Evolutionary conservation across 768 basidiomycete species (phyloP).

Genomic region (Phanerochaete carnosa): DNA sequence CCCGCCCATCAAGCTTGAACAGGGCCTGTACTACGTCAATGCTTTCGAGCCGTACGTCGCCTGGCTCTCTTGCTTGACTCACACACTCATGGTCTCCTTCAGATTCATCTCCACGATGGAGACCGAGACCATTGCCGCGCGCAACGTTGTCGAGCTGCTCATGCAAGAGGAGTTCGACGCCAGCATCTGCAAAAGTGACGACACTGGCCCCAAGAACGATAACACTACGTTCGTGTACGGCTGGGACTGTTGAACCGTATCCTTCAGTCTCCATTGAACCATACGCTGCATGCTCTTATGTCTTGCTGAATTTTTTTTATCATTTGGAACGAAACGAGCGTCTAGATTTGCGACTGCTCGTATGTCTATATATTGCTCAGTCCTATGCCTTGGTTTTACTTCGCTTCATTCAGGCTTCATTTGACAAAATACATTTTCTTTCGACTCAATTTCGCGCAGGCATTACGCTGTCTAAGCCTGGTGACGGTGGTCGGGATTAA

Average conservation of each 20-base stretch:
- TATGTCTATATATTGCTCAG: too few relatives aligned
- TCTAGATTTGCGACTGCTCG: too few relatives aligned
- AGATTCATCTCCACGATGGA: conserved; percentile 94
- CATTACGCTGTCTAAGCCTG: too few relatives aligned
- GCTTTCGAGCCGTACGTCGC: conserved; percentile 80
- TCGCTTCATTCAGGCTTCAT: too few relatives aligned
- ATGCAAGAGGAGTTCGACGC: conserved; percentile 69
- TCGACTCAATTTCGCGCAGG: too few relatives aligned
- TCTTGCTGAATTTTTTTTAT: too few relatives aligned
- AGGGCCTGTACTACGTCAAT: conserved; percentile 87
- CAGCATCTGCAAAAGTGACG: conserved; percentile 49
- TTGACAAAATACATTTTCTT: too few relatives aligned
- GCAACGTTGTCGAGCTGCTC: conserved; percentile 80
- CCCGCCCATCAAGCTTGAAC: conserved; percentile 74
- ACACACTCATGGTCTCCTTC: conserved; percentile 7
- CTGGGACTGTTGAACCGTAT: conserved; percentile 16
- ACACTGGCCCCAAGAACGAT: neutral
- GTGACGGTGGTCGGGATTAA: too few relatives aligned
- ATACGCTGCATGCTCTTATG: too few relatives aligned
- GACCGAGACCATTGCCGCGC: conserved; percentile 79
- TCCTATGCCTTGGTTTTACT: too few relatives aligned
- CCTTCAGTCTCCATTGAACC: too few relatives aligned
- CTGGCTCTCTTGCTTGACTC: neutral
- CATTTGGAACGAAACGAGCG: too few relatives aligned
- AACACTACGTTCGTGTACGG: conserved; percentile 9